Conservation (phyloP, 305 asterid genomes). For the Rubia tinctorum region DNA sequence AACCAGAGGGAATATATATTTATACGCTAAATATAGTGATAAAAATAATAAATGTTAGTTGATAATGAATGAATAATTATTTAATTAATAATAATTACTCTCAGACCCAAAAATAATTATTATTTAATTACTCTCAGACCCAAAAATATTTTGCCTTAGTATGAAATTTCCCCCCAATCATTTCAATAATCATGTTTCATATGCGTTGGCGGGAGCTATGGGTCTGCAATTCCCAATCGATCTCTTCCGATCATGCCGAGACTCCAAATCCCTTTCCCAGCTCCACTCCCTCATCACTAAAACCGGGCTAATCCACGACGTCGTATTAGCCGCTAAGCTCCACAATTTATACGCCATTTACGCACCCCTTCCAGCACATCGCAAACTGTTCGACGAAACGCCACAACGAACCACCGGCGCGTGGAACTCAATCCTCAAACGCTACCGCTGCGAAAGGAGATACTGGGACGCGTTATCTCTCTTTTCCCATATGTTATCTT, state of each 20-base stretch:
- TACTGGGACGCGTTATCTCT: conserved; percentile 37
- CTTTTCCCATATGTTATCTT: conserved; percentile 35
- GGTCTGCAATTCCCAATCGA: conserved; percentile 28
- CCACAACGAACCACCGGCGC: conserved; percentile 30
- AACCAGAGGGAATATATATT: too few relatives aligned
- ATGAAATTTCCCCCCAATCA: not conserved
- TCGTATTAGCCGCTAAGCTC: conserved; percentile 33
- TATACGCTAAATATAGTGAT: too few relatives aligned
- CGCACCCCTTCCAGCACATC: conserved; percentile 19
- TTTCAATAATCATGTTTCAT: not conserved
- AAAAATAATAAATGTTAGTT: too few relatives aligned
- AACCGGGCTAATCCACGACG: conserved; percentile 31
- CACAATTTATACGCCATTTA: conserved; percentile 23
- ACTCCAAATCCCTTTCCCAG: conserved; percentile 33
- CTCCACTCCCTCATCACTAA: conserved; percentile 41
- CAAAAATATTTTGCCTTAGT: not conserved
- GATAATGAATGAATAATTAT: too few relatives aligned
- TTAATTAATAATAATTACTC: too few relatives aligned
- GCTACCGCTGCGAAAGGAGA: conserved; percentile 36
- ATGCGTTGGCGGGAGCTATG: conserved; percentile 21
- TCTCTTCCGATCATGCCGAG: conserved; percentile 39
- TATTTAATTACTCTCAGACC: conserved; percentile 27
- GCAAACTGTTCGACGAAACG: conserved; percentile 74
- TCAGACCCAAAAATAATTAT: too few relatives aligned
- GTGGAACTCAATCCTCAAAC: conserved; percentile 44